A percentile compares a stretch with the other conserved stretches of the same genome.
Evolutionary conservation across 129 eudicot genomes (phyloP).

Genomic region (Gnaphalium uliginosum): DNA sequence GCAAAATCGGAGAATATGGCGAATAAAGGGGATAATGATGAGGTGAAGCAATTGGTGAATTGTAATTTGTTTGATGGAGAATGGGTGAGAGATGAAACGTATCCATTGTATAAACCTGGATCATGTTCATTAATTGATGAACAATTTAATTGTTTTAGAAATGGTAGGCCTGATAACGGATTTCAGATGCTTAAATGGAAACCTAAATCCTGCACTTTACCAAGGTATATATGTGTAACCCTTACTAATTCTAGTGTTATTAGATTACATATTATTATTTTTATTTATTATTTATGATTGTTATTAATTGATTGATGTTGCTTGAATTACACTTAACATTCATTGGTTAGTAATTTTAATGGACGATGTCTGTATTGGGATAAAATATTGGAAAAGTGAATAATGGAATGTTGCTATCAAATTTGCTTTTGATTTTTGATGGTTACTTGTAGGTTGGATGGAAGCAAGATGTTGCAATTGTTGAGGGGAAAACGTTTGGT

Average conservation of each 20-base stretch:
- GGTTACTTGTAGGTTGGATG: constrained; percentile 45
- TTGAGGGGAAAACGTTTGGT: constrained; percentile 57
- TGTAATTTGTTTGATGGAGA: constrained; percentile 76
- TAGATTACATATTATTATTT: too few relatives aligned
- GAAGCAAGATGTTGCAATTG: constrained; percentile 52
- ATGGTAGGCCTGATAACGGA: constrained; percentile 70
- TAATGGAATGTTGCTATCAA: neutral
- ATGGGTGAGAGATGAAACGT: constrained; percentile 73
- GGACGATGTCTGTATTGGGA: neutral
- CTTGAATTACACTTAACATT: neutral
- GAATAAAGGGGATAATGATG: constrained; percentile 26
- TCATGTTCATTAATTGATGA: constrained; percentile 75
- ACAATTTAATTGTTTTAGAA: constrained; percentile 56
- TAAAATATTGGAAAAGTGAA: neutral
- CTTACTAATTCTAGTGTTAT: neutral
- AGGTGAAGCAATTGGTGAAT: constrained; percentile 35
- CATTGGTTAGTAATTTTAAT: neutral
- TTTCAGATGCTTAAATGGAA: constrained; percentile 66
- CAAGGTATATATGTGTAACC: constrained; percentile 45
- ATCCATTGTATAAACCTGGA: constrained; percentile 71
- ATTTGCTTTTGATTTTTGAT: neutral
- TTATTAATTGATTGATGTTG: neutral
- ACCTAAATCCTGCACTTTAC: constrained; percentile 66
- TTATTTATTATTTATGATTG: neutral
- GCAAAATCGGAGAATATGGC: constrained; percentile 1